These are phyloP conservation scores for Akanthomyces dipterigenus DNA, from an alignment of 2,329 filamentous ascomycete species.

Conservation along the genomic window DNA sequence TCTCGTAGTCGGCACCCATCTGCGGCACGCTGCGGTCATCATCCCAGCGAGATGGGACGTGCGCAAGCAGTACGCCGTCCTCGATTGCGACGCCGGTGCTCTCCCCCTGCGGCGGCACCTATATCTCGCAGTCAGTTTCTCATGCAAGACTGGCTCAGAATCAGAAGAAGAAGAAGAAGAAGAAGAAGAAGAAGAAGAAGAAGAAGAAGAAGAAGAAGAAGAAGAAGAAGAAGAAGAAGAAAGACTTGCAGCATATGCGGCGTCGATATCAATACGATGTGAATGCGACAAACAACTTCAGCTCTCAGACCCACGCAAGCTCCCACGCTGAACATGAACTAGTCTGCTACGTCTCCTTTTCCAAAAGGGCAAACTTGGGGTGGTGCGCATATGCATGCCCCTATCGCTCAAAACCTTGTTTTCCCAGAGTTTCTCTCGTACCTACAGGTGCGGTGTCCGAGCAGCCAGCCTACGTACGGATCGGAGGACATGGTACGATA, in stretches of 20 bases:
- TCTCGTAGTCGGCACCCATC: conserved; percentile 40
- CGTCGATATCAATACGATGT: conserved; percentile 30
- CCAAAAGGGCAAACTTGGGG: no score
- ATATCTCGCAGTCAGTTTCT: background rate
- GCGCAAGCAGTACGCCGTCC: conserved; percentile 41
- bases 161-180: background rate
- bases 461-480: no score
- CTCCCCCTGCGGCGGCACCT: conserved; percentile 45
- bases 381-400: no score
- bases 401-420: no score
- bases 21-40: conserved; percentile 28
- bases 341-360: no score
- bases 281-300: conserved; percentile 2
- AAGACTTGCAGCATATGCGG: conserved; percentile 40
- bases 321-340: background rate
- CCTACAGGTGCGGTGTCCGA: no score
- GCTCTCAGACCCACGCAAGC: background rate
- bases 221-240: background rate
- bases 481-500: no score
- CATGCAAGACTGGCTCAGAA: background rate
- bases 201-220: background rate
- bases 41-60: conserved; percentile 17
- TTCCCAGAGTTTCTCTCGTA: no score
- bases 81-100: conserved; percentile 45
- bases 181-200: background rate